Evolutionary conservation across 1,284 basidiomycete genomes (phyloP), one percentile per base, ranked within the genome.

Genomic region (Marasmius sp.): DNA sequence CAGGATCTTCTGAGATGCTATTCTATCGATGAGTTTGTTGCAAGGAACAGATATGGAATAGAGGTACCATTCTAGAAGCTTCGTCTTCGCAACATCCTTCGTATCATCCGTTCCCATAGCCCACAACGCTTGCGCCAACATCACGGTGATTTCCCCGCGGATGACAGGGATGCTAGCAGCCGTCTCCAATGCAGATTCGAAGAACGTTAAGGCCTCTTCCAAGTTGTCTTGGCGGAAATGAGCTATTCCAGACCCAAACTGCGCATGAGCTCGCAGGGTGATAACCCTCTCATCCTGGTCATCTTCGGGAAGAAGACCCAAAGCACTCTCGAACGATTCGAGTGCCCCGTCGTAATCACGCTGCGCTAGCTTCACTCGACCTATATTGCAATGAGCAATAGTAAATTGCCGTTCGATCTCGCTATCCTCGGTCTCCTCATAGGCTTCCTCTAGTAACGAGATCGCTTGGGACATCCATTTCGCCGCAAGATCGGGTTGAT

Each of bases 371-470:
- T 85, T 82, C 27, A 98, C 75, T 16, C 97, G 85, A 0, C 90
- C 97, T 7, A 95, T 77, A 64, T 94, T 98, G 39, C 85, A 79
- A 63, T 95, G 91, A 0, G 95, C 93, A 37, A 95, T 85, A 7
- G 87, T 87, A 72, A 92, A 99, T 63, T 86, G 87, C 33, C 81
- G 77, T 72, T 98, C 97, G 16, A 93, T 85, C 18, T 81, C 76
- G 0, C 86, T 71, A 56, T 92, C 90, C 72, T 99, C 97, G 1
- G 85, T 85, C 57, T 89, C 86, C 73, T 99, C 97, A 74, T 98
- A 99, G 36, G 86, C 82, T 2, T 87, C 82, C 74, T 99, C 97
- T 22, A 99, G 79, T 12, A 96, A 79, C 1, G 75, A 64, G 5
- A 93, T 91, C 4, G 92, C 87, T 45, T 85, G 83, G n/a, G 81